Conservation (phyloP, 768 basidiomycete species). For the Tephrocybe sp. region DNA sequence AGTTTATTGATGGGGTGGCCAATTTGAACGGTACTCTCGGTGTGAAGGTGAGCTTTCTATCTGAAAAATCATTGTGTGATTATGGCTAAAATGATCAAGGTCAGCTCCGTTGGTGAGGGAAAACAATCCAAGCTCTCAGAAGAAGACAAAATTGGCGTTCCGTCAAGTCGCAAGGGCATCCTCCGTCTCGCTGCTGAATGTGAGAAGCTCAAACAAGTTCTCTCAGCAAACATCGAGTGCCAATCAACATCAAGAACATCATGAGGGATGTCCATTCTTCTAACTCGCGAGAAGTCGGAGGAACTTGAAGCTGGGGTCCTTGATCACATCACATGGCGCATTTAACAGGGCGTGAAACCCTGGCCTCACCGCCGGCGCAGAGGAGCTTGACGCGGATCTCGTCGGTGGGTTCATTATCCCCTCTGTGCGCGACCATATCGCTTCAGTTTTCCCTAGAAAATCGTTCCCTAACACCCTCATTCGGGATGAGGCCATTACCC, state of each 20-base stretch:
- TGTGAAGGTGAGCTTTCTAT: constrained; percentile 60
- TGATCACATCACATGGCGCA: constrained; percentile 69
- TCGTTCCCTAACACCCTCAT: constrained; percentile 87
- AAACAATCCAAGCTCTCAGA: constrained; percentile 72
- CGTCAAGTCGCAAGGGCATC: constrained; percentile 84
- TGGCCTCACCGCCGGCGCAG: constrained; percentile 71
- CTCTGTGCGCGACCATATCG: constrained; percentile 85
- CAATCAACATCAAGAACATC: constrained; percentile 92
- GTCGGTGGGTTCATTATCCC: constrained; percentile 93
- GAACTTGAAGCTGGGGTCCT: constrained; percentile 71
- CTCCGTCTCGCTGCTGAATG: constrained; percentile 89
- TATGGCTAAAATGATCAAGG: constrained; percentile 44
- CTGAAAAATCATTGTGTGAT: neutral
- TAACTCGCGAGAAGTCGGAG: constrained; percentile 84
- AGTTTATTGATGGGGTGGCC: constrained; percentile 87
- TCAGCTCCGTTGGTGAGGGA: constrained; percentile 83
- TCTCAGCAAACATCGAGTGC: constrained; percentile 91
- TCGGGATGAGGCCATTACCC: constrained; percentile 95
- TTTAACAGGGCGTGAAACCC: constrained; percentile 80
- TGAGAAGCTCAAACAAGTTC: constrained; percentile 94
- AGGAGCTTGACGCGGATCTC: constrained; percentile 90
- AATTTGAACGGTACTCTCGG: constrained; percentile 85
- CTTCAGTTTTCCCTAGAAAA: constrained; percentile 79
- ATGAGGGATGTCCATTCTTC: constrained; percentile 93
- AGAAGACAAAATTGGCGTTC: constrained; percentile 98